Evolutionary conservation across 192 early-diverging fungal species (phyloP).

Genomic region (Mortierella alpina): DNA sequence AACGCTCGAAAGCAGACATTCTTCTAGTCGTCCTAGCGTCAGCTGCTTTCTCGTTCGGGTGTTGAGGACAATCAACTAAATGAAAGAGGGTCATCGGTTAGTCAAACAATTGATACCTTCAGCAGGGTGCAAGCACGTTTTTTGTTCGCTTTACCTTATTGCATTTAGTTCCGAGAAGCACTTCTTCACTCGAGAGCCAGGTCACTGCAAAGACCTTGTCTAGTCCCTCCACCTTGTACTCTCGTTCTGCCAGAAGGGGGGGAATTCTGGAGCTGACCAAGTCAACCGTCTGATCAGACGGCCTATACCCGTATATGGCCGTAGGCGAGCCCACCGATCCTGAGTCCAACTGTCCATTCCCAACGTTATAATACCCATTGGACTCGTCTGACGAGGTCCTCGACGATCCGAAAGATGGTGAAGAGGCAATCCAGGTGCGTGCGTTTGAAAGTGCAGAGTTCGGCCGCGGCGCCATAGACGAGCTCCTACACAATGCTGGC

Average conservation of each 20-base stretch:
- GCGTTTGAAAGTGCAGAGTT: slow-evolving; percentile 6
- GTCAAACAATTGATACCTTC: neutral
- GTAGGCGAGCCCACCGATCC: neutral
- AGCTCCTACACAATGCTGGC: neutral
- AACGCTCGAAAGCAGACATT: slow-evolving; percentile 5
- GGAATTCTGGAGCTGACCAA: slow-evolving; percentile 36
- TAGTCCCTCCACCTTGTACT: slow-evolving; percentile 28
- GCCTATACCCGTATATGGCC: too few species aligned
- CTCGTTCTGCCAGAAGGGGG: slow-evolving; percentile 25
- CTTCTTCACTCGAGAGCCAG: slow-evolving; percentile 63
- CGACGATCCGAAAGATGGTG: slow-evolving; percentile 1
- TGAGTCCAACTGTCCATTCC: neutral
- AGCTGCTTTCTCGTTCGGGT: slow-evolving; percentile 19
- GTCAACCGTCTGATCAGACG: slow-evolving; percentile 1
- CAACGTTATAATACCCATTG: slow-evolving; percentile 7
- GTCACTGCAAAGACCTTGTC: slow-evolving; percentile 71
- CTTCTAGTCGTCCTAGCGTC: slow-evolving; percentile 16
- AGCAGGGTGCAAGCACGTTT: neutral
- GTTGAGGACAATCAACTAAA: slow-evolving; percentile 39
- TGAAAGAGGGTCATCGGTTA: slow-evolving; percentile 1
- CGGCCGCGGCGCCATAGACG: slow-evolving; percentile 1
- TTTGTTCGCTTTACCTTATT: slow-evolving; percentile 48
- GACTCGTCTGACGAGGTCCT: slow-evolving; percentile 1
- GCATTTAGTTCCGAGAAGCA: slow-evolving; percentile 75
- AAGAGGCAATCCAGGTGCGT: slow-evolving; percentile 26